Percentiles rank a stretch among this genome's conserved stretches.
Evolutionary conservation across 2,329 filamentous ascomycete genomes (phyloP).

Genomic region (Tolypocladium capitatum): DNA sequence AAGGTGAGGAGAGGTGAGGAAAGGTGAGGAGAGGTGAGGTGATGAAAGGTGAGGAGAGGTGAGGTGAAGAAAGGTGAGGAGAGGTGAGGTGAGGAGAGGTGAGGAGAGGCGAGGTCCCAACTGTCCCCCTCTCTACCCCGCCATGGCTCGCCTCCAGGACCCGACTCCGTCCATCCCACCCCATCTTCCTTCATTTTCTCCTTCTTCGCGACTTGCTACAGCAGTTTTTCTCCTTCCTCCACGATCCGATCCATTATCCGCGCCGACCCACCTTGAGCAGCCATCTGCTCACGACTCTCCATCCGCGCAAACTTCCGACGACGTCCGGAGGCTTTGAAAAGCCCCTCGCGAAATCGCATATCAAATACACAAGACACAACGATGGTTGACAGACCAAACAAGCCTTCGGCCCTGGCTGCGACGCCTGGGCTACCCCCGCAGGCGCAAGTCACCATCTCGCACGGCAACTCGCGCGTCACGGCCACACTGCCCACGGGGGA

Average conservation of each 20-base stretch:
- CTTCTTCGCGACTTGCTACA: background rate
- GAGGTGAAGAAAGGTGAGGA: too few relatives aligned
- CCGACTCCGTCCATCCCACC: background rate
- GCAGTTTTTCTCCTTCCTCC: background rate
- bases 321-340: background rate
- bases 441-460: slow-evolving; percentile 60
- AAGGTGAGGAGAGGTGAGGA: background rate
- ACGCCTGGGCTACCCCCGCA: slow-evolving; percentile 63
- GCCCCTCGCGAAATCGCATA: background rate
- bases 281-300: background rate
- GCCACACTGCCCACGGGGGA: slow-evolving; percentile 78
- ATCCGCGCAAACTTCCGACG: background rate
- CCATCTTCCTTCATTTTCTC: background rate
- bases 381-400: slow-evolving; percentile 78
- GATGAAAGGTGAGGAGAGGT: too few relatives aligned
- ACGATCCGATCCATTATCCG: background rate
- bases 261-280: background rate
- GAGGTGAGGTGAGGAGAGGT: too few relatives aligned
- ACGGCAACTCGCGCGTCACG: slow-evolving; percentile 59
- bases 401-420: slow-evolving; percentile 62
- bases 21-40: too few relatives aligned
- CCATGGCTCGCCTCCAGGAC: slow-evolving; percentile 1
- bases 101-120: too few relatives aligned
- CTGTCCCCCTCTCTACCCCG: slow-evolving; percentile 2
- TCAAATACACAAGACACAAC: background rate